Base-by-base conservation (phyloP, 176 grass and related monocot species). In the Rhipidocladum racemiflorum region DNA sequence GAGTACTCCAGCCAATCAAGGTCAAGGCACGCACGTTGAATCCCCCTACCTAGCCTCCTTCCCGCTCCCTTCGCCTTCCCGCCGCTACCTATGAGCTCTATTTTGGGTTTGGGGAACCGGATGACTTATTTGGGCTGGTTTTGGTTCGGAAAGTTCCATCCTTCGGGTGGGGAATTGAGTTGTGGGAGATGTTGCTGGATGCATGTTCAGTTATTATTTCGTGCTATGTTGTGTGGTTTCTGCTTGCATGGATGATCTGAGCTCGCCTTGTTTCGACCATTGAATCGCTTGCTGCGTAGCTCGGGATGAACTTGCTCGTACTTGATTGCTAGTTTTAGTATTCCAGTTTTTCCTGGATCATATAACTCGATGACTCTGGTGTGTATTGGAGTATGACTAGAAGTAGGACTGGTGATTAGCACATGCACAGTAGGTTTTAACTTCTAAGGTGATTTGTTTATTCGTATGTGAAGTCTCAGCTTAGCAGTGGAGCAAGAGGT, bases 1-100 rank as follows among this genome's bases (percentile, higher is more conserved):
- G 92, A 94, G 88, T 97, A 76, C 90, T 77, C 83, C 48, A 83
- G 88, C 78, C 78, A 77, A 20, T 11, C 61, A n/a, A 89, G 83
- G 83, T 82, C n/a, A n/a, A 57, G 25, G 35, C 34, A 4, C 45
- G 12, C 20, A 3, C 27, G 14, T 2, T 18, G 2, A 43, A 12
- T 43, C 27, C 15, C 4, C 56, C 50, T 24, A 53, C 32, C 60
- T 78, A 21, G 57, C 27, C 11, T 62, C 50, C 38, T 30, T 18
- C 51, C 6, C 27, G 0, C 43, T 36, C 25, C 44, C n/a, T 14
- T 44, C 20, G 24, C 51, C 20, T 81, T 79, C 48, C 42, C 9
- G 48, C 68, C 27, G 36, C 39, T 20, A 18, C 21, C 3, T 34
- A 13, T 27, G 3, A 44, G 32, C 44, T 77, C 23, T 48, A 16